Conservation (phyloP, 176 grass and related monocot species). For the Bothriochloa decipiens region DNA sequence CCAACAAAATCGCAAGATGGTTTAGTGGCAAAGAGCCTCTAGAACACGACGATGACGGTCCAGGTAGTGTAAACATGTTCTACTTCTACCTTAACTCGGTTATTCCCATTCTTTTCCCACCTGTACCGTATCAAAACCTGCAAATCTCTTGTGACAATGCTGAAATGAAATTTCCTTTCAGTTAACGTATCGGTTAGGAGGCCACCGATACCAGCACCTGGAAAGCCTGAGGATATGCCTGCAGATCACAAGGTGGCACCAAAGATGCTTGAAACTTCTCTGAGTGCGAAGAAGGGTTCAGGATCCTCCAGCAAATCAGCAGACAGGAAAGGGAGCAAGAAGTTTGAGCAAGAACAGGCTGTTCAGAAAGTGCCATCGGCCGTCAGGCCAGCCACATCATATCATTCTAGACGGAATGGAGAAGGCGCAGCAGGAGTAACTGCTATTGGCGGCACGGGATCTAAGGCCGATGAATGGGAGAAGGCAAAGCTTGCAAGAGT, state of each 20-base stretch:
- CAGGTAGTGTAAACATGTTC: constrained; percentile 48
- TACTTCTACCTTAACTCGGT: background rate
- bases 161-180: constrained; percentile 34
- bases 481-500: constrained; percentile 61
- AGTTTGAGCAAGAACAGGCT: constrained; percentile 53
- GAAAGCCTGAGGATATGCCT: background rate
- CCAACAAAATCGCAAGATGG: constrained; percentile 73
- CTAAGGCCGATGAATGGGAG: constrained; percentile 72
- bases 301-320: constrained; percentile 53
- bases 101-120: background rate
- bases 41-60: constrained; percentile 52
- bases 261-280: constrained; percentile 44
- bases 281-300: constrained; percentile 45
- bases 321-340: constrained; percentile 64
- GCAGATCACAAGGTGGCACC: constrained; percentile 38
- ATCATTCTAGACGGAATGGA: constrained; percentile 42
- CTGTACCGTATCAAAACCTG: background rate
- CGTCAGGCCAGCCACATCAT: constrained; percentile 45
- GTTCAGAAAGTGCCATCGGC: constrained; percentile 43
- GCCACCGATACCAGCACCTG: constrained; percentile 39
- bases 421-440: background rate
- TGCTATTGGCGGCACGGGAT: constrained; percentile 26
- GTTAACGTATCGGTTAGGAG: constrained; percentile 45
- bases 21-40: constrained; percentile 55
- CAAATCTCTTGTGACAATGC: background rate